Conservation (phyloP, 495 filamentous ascomycete genomes). For the Talaromyces proteolyticus region DNA sequence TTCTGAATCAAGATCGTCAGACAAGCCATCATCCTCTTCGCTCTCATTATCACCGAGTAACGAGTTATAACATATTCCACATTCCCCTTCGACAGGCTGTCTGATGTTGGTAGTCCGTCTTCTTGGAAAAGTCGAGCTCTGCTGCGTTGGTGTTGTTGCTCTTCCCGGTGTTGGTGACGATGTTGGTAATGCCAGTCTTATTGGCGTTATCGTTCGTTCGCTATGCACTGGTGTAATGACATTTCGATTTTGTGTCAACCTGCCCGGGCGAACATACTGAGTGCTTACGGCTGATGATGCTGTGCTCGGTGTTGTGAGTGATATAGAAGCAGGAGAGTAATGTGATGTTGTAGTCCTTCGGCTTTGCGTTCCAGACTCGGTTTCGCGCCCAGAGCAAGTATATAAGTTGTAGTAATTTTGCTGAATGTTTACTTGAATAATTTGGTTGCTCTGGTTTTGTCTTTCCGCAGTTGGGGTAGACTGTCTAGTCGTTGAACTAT, state of each 20-base stretch:
- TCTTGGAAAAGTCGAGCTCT: too few species aligned
- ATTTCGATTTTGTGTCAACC: too few species aligned
- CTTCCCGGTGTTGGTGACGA: neutral
- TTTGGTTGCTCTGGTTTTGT: neutral
- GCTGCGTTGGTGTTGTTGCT: neutral
- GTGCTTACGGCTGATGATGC: too few species aligned
- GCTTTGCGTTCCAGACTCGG: too few species aligned
- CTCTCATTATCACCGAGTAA: neutral
- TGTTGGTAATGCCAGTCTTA: neutral
- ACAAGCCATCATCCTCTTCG: neutral
- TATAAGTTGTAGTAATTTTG: neutral
- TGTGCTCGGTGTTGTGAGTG: too few species aligned
- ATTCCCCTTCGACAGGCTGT: slow-evolving; percentile 57
- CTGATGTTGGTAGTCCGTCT: slow-evolving; percentile 18
- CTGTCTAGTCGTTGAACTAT: neutral
- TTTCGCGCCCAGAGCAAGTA: neutral
- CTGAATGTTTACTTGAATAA: neutral
- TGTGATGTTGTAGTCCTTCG: too few species aligned
- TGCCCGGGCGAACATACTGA: too few species aligned
- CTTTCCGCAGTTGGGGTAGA: neutral
- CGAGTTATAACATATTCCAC: slow-evolving; percentile 57
- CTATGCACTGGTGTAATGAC: too few species aligned
- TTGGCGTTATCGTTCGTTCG: too few species aligned
- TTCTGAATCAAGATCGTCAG: neutral
- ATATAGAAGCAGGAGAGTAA: too few species aligned